Conservation (phyloP, 768 basidiomycete species). For the Calvatia gigantea region DNA sequence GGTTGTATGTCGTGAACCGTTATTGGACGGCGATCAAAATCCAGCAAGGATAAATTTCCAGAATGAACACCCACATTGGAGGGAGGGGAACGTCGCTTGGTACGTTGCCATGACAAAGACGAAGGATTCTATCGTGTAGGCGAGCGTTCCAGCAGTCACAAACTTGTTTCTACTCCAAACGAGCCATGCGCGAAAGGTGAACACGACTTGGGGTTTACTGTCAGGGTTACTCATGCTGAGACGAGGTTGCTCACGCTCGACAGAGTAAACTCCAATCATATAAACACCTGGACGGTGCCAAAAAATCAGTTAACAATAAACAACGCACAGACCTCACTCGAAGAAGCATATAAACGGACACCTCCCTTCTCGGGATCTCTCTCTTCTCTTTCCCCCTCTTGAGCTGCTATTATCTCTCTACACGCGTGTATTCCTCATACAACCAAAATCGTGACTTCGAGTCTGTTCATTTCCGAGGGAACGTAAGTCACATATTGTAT, state of each 20-base stretch:
- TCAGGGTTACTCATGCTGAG: background rate
- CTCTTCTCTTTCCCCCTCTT: no score
- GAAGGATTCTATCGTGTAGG: background rate
- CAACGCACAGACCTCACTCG: no score
- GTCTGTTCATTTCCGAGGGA: no score
- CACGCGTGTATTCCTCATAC: no score
- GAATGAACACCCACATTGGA: background rate
- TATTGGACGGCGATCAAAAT: background rate
- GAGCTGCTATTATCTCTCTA: no score
- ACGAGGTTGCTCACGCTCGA: background rate
- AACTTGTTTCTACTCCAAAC: background rate
- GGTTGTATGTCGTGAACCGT: background rate
- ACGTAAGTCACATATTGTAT: no score
- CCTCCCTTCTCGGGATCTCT: no score
- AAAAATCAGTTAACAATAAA: no score
- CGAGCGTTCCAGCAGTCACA: background rate
- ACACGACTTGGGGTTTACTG: background rate
- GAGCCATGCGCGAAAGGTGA: background rate
- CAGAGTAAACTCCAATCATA: background rate
- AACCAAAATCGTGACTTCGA: no score
- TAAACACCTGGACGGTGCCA: no score
- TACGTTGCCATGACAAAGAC: background rate
- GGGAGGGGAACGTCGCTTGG: background rate
- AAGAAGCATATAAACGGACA: no score
- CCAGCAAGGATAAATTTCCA: background rate